A percentile compares a stretch with the other conserved stretches of the same genome.
Evolutionary conservation across 352 stramenopile species (phyloP).

Genomic region (Phytophthora idaei): DNA sequence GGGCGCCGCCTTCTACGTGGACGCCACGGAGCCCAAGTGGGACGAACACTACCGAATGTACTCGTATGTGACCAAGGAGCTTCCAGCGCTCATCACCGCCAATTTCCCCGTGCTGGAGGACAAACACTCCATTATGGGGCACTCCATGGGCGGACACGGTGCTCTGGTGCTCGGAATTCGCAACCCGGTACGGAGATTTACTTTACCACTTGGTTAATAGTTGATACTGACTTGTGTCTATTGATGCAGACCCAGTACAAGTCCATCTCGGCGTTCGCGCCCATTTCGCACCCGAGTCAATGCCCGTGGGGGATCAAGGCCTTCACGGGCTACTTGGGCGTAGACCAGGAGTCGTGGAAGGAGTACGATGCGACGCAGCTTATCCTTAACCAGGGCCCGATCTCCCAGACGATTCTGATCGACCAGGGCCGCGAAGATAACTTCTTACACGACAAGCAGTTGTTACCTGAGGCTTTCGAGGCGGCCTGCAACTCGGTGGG

Average conservation of each 20-base stretch:
- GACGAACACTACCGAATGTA: slow-evolving; percentile 97
- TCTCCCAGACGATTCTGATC: slow-evolving; percentile 82
- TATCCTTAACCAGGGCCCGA: slow-evolving; percentile 68
- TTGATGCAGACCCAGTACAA: slow-evolving; percentile 74
- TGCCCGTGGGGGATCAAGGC: slow-evolving; percentile 99
- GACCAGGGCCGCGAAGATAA: slow-evolving; percentile 91
- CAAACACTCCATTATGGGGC: slow-evolving; percentile 92
- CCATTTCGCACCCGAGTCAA: slow-evolving; percentile 95
- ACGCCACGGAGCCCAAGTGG: slow-evolving; percentile 95
- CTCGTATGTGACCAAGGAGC: slow-evolving; percentile 96
- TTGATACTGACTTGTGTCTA: slow-evolving; percentile 10
- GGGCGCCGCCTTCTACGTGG: slow-evolving; percentile 97
- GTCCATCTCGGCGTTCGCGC: slow-evolving; percentile 96
- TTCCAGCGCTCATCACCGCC: slow-evolving; percentile 89
- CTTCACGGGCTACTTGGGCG: slow-evolving; percentile 96
- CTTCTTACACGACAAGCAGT: slow-evolving; percentile 90
- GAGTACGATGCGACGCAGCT: slow-evolving; percentile 93
- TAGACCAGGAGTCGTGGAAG: slow-evolving; percentile 87
- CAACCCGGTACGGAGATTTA: slow-evolving; percentile 55
- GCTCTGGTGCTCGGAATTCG: slow-evolving; percentile 95
- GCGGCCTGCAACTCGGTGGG: slow-evolving; percentile 78
- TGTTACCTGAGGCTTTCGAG: slow-evolving; percentile 92
- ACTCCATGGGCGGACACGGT: slow-evolving; percentile 98
- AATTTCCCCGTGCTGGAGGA: slow-evolving; percentile 89
- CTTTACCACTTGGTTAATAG: not conserved